These are phyloP conservation scores for Saprolegnia diclina DNA, from an alignment of 352 stramenopile genomes.

Conservation along the genomic window DNA sequence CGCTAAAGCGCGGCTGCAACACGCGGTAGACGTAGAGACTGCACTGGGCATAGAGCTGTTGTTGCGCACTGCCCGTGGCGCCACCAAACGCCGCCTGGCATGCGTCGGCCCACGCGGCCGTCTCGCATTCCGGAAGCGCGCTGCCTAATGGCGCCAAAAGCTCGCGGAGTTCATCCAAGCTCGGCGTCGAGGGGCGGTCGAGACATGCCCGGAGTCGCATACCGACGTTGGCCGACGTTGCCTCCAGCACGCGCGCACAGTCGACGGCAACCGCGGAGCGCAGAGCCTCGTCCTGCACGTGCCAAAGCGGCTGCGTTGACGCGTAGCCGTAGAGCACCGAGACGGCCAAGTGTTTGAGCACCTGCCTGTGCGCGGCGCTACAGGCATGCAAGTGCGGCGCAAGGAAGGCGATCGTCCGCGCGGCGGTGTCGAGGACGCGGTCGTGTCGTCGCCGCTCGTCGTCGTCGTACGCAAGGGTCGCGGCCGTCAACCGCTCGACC, in stretches of 20 bases:
- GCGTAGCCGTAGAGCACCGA: too few species aligned
- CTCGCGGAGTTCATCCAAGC: background rate
- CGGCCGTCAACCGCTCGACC: background rate
- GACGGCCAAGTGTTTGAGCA: too few species aligned
- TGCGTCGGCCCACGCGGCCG: background rate
- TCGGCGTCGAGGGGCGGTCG: too few species aligned
- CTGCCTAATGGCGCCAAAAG: background rate
- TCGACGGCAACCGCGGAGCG: background rate
- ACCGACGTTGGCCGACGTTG: background rate
- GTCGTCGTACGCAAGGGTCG: background rate
- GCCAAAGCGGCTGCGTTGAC: too few species aligned
- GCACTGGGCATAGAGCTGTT: conserved; percentile 34
- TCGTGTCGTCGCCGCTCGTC: background rate
- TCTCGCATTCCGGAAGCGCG: background rate
- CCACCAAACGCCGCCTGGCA: background rate
- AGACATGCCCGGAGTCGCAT: too few species aligned
- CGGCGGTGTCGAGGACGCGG: background rate
- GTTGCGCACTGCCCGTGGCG: background rate
- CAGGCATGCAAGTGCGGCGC: background rate
- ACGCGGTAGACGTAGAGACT: conserved; percentile 46
- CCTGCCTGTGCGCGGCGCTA: too few species aligned
- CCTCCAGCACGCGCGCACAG: background rate
- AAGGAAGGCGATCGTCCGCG: background rate
- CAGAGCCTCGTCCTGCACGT: background rate
- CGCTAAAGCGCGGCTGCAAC: conserved; percentile 46